These are phyloP conservation scores for Colletotrichum musicola DNA, from an alignment of 2,329 filamentous ascomycete genomes.

Conservation along the genomic window DNA sequence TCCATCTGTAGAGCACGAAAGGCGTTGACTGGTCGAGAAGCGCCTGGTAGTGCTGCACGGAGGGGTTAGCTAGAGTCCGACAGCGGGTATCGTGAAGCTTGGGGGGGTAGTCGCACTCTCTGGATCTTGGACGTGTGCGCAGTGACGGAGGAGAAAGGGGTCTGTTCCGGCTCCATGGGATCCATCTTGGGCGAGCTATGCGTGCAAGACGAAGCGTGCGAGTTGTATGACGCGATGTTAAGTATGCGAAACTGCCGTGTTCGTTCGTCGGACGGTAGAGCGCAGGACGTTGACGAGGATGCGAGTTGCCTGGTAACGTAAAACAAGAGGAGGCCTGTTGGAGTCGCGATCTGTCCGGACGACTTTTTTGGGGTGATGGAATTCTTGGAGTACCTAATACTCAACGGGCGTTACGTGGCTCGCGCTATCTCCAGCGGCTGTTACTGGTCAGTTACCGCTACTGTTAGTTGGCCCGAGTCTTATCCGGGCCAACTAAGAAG, in stretches of 20 bases:
- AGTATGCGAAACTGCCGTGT: neutral
- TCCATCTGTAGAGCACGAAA: conserved; percentile 90
- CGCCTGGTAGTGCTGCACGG: conserved; percentile 85
- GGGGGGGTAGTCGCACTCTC: conserved; percentile 68
- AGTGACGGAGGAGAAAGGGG: conserved; percentile 90
- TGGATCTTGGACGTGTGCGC: conserved; percentile 83
- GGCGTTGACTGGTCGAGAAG: conserved; percentile 95
- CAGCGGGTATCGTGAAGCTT: neutral
- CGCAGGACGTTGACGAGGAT: neutral
- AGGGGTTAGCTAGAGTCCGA: conserved; percentile 39
- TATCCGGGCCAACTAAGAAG: conserved; percentile 29
- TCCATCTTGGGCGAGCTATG: conserved; percentile 72
- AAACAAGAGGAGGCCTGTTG: conserved; percentile 15
- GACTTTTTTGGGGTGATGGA: conserved; percentile 33
- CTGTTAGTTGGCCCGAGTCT: conserved; percentile 33
- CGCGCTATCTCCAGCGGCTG: neutral
- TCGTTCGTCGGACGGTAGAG: conserved; percentile 1
- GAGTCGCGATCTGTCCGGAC: conserved; percentile 38
- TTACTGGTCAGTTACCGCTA: conserved; percentile 2
- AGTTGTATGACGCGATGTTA: neutral
- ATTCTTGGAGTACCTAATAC: neutral
- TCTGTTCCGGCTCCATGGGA: conserved; percentile 86
- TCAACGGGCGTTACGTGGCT: conserved; percentile 1
- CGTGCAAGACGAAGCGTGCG: neutral
- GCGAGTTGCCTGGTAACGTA: neutral